Evolutionary conservation across 768 basidiomycete genomes (phyloP).

Genomic region (Russula griseocarnosa): DNA sequence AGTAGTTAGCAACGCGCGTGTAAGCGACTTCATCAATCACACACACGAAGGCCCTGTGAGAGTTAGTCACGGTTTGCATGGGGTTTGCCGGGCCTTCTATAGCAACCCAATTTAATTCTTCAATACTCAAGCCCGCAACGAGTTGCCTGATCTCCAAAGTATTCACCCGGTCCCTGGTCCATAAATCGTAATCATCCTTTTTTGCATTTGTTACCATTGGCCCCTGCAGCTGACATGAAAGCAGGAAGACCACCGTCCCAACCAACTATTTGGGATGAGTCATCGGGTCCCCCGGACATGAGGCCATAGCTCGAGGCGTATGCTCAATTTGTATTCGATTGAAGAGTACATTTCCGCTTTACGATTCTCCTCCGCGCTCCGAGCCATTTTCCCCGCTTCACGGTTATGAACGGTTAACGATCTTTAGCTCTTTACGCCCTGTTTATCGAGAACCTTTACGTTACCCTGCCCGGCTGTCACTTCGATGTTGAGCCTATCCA

Average conservation of each 20-base stretch:
- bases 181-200: no score
- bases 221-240: not conserved
- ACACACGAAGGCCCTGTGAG: no score
- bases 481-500: not conserved
- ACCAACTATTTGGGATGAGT: not conserved
- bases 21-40: no score
- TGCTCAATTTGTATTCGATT: constrained; percentile 30
- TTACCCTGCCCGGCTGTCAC: constrained; percentile 25
- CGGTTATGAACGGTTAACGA: constrained; percentile 44
- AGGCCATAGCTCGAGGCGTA: not conserved
- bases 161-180: no score
- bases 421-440: constrained; percentile 31
- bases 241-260: not conserved
- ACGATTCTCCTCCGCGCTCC: constrained; percentile 46
- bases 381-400: constrained; percentile 27
- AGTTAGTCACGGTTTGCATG: no score
- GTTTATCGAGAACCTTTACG: constrained; percentile 2
- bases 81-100: no score
- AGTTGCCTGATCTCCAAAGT: not conserved
- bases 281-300: not conserved
- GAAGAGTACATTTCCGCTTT: constrained; percentile 36
- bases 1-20: no score
- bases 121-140: not conserved
- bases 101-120: no score
- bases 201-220: no score